Evolutionary conservation across 192 early-diverging fungal genomes (phyloP).

Genomic region (Chytriomyces sp.): DNA sequence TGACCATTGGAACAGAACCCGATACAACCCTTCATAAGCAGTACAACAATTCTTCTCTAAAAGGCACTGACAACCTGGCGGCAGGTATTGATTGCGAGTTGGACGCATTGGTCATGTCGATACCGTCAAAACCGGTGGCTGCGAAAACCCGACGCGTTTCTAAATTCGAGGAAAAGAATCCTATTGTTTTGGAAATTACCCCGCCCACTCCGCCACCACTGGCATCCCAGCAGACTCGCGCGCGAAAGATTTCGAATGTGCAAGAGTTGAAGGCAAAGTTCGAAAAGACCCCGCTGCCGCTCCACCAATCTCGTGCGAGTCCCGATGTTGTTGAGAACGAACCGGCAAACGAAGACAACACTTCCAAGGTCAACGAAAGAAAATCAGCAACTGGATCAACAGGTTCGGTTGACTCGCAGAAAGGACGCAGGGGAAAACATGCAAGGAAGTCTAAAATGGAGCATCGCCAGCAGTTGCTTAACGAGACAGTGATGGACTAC

Average conservation of each 20-base stretch:
- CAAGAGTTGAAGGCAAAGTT: slow-evolving; percentile 22
- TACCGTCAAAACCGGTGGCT: not conserved
- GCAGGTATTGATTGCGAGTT: not conserved
- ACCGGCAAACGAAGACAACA: no score
- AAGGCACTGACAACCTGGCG: not conserved
- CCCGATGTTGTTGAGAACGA: no score
- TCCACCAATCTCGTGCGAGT: no score
- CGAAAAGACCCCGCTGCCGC: not conserved
- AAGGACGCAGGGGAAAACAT: slow-evolving; percentile 3
- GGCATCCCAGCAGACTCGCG: not conserved
- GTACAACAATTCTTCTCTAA: not conserved
- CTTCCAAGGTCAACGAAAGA: no score
- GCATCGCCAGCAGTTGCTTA: not conserved
- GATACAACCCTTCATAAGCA: not conserved
- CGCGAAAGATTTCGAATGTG: slow-evolving; percentile 4
- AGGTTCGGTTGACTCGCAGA: not conserved
- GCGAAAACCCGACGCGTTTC: not conserved
- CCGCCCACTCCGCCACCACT: not conserved
- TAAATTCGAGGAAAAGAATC: not conserved
- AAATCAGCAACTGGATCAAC: no score
- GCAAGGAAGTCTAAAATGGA: not conserved
- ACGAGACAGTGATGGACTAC: not conserved
- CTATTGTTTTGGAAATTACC: not conserved
- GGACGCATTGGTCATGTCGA: not conserved
- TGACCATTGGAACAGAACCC: not conserved